phyloP scores from a whole-genome alignment of 495 filamentous ascomycete genomes.

The Penicillium canescens region DNA sequence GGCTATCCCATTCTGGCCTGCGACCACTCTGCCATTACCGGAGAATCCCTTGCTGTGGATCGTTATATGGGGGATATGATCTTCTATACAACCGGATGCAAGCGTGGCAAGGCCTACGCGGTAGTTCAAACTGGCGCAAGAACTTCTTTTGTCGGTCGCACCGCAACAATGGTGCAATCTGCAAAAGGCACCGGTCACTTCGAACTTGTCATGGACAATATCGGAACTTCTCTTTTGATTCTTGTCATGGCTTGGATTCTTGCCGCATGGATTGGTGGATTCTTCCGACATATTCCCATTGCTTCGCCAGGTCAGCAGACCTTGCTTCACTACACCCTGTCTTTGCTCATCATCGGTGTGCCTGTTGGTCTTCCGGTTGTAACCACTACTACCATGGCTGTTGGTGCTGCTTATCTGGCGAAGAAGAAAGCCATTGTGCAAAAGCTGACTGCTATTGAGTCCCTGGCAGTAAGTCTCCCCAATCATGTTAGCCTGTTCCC shows the following conservation, averaged over 20 bases:
- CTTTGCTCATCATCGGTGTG: conserved; percentile 90
- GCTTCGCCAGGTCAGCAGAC: conserved; percentile 57
- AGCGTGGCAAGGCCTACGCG: conserved; percentile 70
- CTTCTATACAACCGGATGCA: conserved; percentile 74
- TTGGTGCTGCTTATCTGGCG: conserved; percentile 90
- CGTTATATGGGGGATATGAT: conserved; percentile 69
- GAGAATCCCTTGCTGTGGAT: conserved; percentile 71
- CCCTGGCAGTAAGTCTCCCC: conserved; percentile 61
- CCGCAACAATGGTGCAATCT: conserved; percentile 65
- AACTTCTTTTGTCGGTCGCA: conserved; percentile 69
- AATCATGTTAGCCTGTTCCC: neutral
- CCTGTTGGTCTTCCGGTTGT: conserved; percentile 95
- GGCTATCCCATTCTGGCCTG: conserved; percentile 62
- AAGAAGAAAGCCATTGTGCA: conserved; percentile 97
- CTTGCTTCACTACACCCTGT: conserved; percentile 65
- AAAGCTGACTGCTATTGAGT: conserved; percentile 94
- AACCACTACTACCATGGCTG: conserved; percentile 95
- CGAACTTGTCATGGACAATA: conserved; percentile 76
- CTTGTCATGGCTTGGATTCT: conserved; percentile 70
- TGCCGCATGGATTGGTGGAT: conserved; percentile 69
- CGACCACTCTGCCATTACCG: conserved; percentile 74
- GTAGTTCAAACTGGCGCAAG: conserved; percentile 61
- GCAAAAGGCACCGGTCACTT: conserved; percentile 72
- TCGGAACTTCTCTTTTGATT: conserved; percentile 67
- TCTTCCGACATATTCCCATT: conserved; percentile 66